These are phyloP conservation scores for Agaricales sp. DNA, from an alignment of 1,284 basidiomycete species.

Conservation along the genomic window DNA sequence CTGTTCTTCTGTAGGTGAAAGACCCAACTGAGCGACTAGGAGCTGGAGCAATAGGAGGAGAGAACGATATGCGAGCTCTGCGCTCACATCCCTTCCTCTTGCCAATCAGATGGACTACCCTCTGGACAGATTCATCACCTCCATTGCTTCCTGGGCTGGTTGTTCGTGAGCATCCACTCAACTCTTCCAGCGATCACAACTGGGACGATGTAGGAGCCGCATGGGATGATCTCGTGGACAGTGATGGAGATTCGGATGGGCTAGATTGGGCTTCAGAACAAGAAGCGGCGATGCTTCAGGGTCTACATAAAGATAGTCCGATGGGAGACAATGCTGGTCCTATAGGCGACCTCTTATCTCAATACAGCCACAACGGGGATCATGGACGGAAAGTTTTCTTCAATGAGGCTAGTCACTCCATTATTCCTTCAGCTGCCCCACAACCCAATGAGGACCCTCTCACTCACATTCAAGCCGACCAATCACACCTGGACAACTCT, in stretches of 20 bases:
- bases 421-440: background rate
- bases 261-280: constrained; percentile 40
- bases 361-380: background rate
- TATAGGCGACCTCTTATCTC: constrained; percentile 3
- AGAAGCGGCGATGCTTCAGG: constrained; percentile 23
- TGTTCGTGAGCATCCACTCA: constrained; percentile 31
- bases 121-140: constrained; percentile 67
- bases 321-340: constrained; percentile 7
- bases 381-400: background rate
- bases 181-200: constrained; percentile 18
- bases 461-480: background rate
- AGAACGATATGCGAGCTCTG: constrained; percentile 46
- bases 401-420: background rate
- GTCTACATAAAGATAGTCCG: constrained; percentile 11
- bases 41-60: constrained; percentile 37
- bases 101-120: constrained; percentile 53
- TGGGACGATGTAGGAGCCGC: constrained; percentile 41
- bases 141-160: constrained; percentile 44
- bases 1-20: constrained; percentile 35
- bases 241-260: constrained; percentile 24
- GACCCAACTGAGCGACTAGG: constrained; percentile 69
- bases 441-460: constrained; percentile 3
- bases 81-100: constrained; percentile 72
- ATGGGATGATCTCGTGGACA: constrained; percentile 44
- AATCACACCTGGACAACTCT: background rate